Base-by-base conservation (phyloP, 192 early-diverging fungal genomes). In the Gryganskiella cystojenkinii region DNA sequence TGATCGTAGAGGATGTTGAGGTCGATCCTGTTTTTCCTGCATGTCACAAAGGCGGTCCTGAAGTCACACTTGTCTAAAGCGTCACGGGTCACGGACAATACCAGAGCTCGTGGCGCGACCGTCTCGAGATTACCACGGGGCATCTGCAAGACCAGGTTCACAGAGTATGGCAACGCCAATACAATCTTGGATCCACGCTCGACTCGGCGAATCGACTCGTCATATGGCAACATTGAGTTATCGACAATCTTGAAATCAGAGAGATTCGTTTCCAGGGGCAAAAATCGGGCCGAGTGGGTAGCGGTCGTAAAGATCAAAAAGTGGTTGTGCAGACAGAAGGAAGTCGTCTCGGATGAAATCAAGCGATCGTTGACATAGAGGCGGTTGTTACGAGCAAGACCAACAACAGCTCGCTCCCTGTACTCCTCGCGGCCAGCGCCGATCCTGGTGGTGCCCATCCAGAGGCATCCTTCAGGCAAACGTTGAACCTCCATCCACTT, bases 81-180 rank as follows among this genome's bases (percentile, higher is more conserved):
- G 22, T 86, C 83, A 3, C 93, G 85, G 9, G 95, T 89, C 3
- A 87, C 78, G 2, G 92, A 85, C 17, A 98, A 80, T 0, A 98
- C 94, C 64, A 99, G 80, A 7, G 96, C 93, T 5, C 98, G 91
- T 2, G 98, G 98, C 17, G 88, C 83, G 24, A 99, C 86, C 0
- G 96, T 98, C 70, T 99, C 98, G 55, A 98, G 81, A 61, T 99
- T 99, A 8, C 98, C 98, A 30, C 98, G 92, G 14, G 98, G 98
- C 98, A 99, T 99, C 83, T 95, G 93, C n/a, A 95, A 67, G 19
- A 95, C 76, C 34, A 95, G 71, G 55, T 85, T 86, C 17, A 89
- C 86, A 56, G 87, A 90, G 47, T 71, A 81, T 2, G 94, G 92
- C 10, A 90, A 80, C 0, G 94, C 93, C 45, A 90, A 58, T 5